Conservation (phyloP, 2,329 filamentous ascomycete species). For the Alternaria sp. region DNA sequence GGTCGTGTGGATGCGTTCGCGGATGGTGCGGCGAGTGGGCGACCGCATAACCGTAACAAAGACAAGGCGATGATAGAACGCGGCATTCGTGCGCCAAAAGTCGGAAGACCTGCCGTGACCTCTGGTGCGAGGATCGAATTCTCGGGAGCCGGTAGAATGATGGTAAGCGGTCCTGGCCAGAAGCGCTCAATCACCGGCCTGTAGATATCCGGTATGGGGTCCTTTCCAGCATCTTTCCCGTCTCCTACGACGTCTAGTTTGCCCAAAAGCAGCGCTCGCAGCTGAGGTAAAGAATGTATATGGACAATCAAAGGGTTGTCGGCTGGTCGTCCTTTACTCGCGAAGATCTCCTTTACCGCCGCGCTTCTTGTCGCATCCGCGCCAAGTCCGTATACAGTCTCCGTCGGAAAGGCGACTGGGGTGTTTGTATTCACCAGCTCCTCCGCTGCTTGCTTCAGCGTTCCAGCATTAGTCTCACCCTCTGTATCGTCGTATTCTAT, state of each 20-base stretch:
- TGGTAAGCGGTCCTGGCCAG: conserved; percentile 94
- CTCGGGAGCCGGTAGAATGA: conserved; percentile 79
- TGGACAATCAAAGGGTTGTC: conserved; percentile 98
- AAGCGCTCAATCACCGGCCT: conserved; percentile 77
- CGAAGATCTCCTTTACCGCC: conserved; percentile 90
- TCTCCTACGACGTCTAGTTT: conserved; percentile 10
- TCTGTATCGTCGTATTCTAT: conserved; percentile 35
- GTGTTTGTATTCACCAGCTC: conserved; percentile 69
- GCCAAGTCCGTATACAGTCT: conserved; percentile 97
- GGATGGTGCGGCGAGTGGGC: conserved; percentile 87
- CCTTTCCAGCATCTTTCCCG: conserved; percentile 18
- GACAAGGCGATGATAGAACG: conserved; percentile 82
- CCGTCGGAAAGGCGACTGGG: conserved; percentile 94
- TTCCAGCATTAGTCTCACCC: conserved; percentile 53
- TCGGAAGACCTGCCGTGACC: conserved; percentile 83
- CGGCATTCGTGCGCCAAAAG: conserved; percentile 92
- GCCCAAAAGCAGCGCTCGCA: conserved; percentile 65
- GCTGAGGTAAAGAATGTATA: conserved; percentile 79
- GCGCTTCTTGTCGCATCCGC: conserved; percentile 87
- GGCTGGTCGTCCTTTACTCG: conserved; percentile 84
- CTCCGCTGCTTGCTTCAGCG: conserved; percentile 69
- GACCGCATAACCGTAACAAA: conserved; percentile 78
- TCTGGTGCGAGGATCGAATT: conserved; percentile 79
- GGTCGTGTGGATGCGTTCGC: conserved; percentile 95
- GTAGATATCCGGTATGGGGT: conserved; percentile 76